These are phyloP conservation scores for Limonium bicolor DNA, from an alignment of 148 eudicot genomes.

Conservation along the genomic window DNA sequence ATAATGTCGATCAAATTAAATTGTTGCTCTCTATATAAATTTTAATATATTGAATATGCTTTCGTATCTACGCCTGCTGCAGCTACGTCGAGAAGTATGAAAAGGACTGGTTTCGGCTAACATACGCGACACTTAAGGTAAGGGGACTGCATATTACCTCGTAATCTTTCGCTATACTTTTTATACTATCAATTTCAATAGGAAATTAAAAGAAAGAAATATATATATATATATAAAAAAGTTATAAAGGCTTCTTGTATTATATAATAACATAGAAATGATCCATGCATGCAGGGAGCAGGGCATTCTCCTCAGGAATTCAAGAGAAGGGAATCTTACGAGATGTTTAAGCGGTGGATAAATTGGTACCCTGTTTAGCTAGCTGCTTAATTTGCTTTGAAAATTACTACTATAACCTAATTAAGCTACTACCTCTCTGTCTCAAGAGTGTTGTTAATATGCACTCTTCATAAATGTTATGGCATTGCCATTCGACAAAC, in stretches of 20 bases:
- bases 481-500: too few species aligned
- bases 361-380: constrained; percentile 5
- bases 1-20: not conserved
- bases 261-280: not conserved
- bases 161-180: too few species aligned
- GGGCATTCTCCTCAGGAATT: constrained; percentile 12
- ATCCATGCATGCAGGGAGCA: constrained; percentile 5
- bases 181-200: too few species aligned
- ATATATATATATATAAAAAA: not conserved
- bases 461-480: too few species aligned
- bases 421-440: too few species aligned
- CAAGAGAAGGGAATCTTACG: constrained; percentile 6
- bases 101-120: constrained; percentile 3
- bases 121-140: constrained; percentile 14
- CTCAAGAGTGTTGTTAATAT: too few species aligned
- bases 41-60: not conserved
- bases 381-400: too few species aligned
- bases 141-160: not conserved
- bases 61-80: not conserved
- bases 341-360: constrained; percentile 9
- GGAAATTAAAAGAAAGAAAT: too few species aligned
- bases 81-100: constrained; percentile 9
- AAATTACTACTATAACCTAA: too few species aligned
- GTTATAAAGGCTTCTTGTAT: not conserved
- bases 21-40: not conserved